Evolutionary conservation across 1,284 basidiomycete species (phyloP).

Genomic region (Ceratorhiza oryzae-sativae): DNA sequence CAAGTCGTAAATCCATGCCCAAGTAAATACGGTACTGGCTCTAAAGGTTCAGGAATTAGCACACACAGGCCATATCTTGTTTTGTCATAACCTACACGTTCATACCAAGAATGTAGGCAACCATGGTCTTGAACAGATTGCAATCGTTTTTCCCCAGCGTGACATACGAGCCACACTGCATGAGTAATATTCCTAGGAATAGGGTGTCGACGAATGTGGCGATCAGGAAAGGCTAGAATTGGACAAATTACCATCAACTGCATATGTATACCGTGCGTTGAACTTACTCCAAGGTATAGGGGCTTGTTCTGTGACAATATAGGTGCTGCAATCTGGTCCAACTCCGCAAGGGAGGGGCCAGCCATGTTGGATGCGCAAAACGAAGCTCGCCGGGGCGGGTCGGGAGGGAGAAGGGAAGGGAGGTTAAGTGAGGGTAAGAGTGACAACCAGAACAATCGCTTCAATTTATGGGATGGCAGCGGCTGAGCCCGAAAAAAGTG

Average conservation of each 20-base stretch:
- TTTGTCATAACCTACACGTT: constrained; percentile 14
- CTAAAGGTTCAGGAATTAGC: not conserved
- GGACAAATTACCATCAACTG: not conserved
- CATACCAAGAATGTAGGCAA: constrained; percentile 18
- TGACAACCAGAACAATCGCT: not conserved
- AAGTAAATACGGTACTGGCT: constrained; percentile 25
- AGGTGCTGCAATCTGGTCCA: constrained; percentile 18
- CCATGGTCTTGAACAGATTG: constrained; percentile 21
- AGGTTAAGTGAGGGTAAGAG: not conserved
- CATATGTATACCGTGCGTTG: not conserved
- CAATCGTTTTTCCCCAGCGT: constrained; percentile 9
- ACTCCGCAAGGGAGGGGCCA: constrained; percentile 25
- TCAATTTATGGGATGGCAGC: not conserved
- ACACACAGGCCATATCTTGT: not conserved
- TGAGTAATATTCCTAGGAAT: constrained; percentile 25
- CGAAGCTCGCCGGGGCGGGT: not conserved
- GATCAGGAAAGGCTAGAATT: constrained; percentile 22
- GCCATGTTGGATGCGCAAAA: constrained; percentile 8
- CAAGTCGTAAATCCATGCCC: constrained; percentile 38
- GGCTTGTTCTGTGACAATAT: constrained; percentile 21
- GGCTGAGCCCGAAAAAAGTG: not conserved
- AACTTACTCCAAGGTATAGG: constrained; percentile 26
- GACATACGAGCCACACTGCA: constrained; percentile 33
- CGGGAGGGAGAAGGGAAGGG: not conserved
- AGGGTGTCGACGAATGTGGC: constrained; percentile 28